phyloP scores from a whole-genome alignment of 768 basidiomycete genomes.

The Galerina sulciceps region DNA sequence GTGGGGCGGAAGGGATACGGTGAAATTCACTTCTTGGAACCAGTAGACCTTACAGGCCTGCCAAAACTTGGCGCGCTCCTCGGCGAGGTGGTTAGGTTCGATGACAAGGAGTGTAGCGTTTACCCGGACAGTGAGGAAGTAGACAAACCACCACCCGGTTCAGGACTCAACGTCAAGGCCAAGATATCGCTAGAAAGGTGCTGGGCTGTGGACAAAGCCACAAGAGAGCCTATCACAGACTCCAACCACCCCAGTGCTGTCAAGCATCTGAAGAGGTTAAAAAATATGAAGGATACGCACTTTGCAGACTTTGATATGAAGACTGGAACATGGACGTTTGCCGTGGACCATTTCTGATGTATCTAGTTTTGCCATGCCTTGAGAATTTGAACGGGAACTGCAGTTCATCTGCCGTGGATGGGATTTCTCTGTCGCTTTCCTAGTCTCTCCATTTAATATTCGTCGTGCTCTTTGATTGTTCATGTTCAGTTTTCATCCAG shows the following conservation, averaged over 20 bases:
- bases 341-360: constrained; percentile 89
- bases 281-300: constrained; percentile 82
- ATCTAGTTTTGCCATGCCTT: constrained; percentile 7
- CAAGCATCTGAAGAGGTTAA: constrained; percentile 80
- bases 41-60: constrained; percentile 85
- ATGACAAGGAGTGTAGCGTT: constrained; percentile 90
- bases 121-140: constrained; percentile 90
- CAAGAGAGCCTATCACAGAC: constrained; percentile 88
- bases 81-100: constrained; percentile 87
- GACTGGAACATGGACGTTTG: constrained; percentile 92
- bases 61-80: constrained; percentile 79
- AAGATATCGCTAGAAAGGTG: constrained; percentile 76
- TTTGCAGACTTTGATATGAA: constrained; percentile 81
- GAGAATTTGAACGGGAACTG: constrained; percentile 17
- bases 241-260: constrained; percentile 66
- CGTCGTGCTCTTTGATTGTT: constrained; percentile 4
- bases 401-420: constrained; percentile 27
- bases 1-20: constrained; percentile 95
- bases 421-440: constrained; percentile 7
- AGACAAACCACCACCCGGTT: constrained; percentile 81
- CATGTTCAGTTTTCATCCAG: neutral
- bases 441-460: neutral
- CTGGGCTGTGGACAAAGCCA: constrained; percentile 91
- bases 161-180: constrained; percentile 90
- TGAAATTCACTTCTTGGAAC: constrained; percentile 81